phyloP scores from a whole-genome alignment of 495 filamentous ascomycete genomes.

The Aeminium ludgeri region DNA sequence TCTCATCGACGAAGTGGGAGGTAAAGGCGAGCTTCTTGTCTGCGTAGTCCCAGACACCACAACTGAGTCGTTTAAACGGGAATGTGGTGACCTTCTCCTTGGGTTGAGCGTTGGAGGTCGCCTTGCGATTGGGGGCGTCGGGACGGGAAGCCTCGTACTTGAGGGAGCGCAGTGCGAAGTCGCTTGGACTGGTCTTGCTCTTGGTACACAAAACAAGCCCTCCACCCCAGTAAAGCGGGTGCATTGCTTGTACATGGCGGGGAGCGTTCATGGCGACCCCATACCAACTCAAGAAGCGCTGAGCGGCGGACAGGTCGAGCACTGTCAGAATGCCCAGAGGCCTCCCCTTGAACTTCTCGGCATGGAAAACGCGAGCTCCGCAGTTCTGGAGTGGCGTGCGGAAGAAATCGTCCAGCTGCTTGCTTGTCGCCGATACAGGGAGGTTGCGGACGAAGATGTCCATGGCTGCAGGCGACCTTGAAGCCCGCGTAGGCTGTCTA shows the following conservation, averaged over 20 bases:
- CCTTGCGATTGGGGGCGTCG: background rate
- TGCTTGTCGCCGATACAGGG: constrained; percentile 9
- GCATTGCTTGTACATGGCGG: background rate
- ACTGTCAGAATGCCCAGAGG: constrained; percentile 14
- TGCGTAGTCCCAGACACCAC: constrained; percentile 15
- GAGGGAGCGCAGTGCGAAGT: constrained; percentile 4
- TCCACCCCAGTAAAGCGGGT: constrained; percentile 1
- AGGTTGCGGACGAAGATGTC: constrained; percentile 20
- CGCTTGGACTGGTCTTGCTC: background rate
- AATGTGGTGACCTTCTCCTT: constrained; percentile 3
- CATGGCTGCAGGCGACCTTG: constrained; percentile 9
- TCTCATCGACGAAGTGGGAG: constrained; percentile 5
- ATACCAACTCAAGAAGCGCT: constrained; percentile 11
- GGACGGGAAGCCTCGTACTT: background rate
- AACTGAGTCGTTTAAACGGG: constrained; percentile 3
- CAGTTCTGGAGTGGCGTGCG: constrained; percentile 5
- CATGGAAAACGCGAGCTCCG: constrained; percentile 7
- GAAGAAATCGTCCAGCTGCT: constrained; percentile 13
- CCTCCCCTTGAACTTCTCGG: constrained; percentile 11
- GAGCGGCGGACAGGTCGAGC: constrained; percentile 2
- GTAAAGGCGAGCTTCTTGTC: constrained; percentile 7
- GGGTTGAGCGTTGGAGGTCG: background rate
- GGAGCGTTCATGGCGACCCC: constrained; percentile 4
- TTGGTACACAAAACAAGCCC: background rate
- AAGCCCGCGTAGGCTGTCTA: background rate